These are phyloP conservation scores for Corniculantispora saksenae DNA, from an alignment of 2,329 filamentous ascomycete species.

Conservation along the genomic window DNA sequence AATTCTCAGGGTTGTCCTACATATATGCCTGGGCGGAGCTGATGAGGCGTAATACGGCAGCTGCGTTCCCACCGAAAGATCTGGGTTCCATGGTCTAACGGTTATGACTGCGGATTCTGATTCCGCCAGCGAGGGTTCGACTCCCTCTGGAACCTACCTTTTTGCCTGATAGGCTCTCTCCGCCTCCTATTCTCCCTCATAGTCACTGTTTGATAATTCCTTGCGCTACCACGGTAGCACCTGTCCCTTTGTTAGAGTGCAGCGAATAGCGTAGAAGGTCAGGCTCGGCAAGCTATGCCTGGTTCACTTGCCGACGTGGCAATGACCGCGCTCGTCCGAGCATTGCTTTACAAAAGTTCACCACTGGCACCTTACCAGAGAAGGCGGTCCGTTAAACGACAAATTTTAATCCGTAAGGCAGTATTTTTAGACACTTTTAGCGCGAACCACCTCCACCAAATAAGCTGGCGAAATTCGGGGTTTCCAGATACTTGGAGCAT, in stretches of 20 bases:
- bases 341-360: background rate
- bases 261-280: too few species aligned
- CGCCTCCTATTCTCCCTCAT: background rate
- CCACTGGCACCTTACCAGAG: background rate
- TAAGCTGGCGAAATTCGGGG: background rate
- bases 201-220: background rate
- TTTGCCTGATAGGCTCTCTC: background rate
- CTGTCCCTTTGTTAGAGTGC: too few species aligned
- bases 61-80: background rate
- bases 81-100: conserved; percentile 20
- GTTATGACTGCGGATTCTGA: conserved; percentile 22
- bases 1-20: background rate
- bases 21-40: conserved; percentile 34
- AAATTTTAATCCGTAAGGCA: background rate
- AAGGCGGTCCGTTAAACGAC: background rate
- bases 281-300: too few species aligned
- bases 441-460: too few species aligned
- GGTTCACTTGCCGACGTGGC: too few species aligned
- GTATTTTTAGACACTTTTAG: background rate
- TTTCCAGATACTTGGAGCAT: background rate
- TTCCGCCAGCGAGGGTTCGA: conserved; percentile 22
- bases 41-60: conserved; percentile 25
- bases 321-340: too few species aligned
- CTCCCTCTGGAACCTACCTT: conserved; percentile 19
- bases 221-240: too few species aligned